Base-by-base conservation (phyloP, 129 eudicot genomes). In the Silybum marianum region DNA sequence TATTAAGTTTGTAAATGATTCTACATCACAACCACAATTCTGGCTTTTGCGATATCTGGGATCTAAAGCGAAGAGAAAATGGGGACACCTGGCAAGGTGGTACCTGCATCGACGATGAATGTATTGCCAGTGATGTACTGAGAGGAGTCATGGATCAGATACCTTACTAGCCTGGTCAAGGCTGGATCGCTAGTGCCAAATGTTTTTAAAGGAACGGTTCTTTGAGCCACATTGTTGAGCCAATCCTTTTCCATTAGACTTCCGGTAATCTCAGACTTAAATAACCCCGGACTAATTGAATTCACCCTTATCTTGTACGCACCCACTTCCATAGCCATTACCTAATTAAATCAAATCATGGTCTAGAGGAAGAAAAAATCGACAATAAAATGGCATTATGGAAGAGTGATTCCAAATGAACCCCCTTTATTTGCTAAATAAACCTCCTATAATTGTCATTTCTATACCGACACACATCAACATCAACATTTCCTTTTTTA, bases 121-220 rank as follows among this genome's bases (percentile, higher is more conserved):
- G 75, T 24, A 73, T 22, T 66, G 25, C 80, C 85, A 74, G 5
- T 74, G 19, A 74, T 5, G 75, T 81, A 81, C 19, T 40, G 14
- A 1, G 85, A 74, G 7, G 75, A 74, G 72, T 81, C 85, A 67
- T 81, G 85, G 30, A 81, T 81, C 30, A 81, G 54, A 75, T 81
- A 74, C 34, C 80, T 81, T 11, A 68, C 48, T 14, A 81, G 54
- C 34, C 4, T 16, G 7, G 85, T 81, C 74, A 81, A 70, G 2
- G 85, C 75, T 7, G 84, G 84, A 44, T 81, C 80, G 4, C 4
- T 9, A 9, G 80, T 65, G n/a, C 80, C 80, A n/a, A n/a, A 65
- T 66, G 80, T 73, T 34, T 6, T 22, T 46, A 81, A 46, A 1
- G 80, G 85, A 81, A 74, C 5, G 4, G 25, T 65, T 66, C 46